Base-by-base conservation (phyloP, 371 early-diverging fungal genomes). In the Amoeboaphelidium protococcarum region DNA sequence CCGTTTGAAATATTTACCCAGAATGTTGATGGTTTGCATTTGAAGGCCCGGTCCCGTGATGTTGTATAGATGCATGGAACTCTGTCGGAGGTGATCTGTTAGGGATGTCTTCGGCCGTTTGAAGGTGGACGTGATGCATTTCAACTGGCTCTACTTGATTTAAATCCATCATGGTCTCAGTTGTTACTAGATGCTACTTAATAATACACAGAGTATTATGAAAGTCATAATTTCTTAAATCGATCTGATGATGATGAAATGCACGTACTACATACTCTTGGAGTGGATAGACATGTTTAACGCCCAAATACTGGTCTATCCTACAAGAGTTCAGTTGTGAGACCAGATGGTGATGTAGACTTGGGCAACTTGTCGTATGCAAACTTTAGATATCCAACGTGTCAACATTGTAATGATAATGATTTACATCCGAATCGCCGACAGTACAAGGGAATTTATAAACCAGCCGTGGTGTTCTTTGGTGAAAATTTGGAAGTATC, bases 311-410 rank as follows among this genome's bases (percentile, higher is more conserved):
- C 62, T 54, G 21, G 52, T 53, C 23, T 22, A 37, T 25, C 10
- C 37, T 10, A 10, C 37, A 31, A 16, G 6, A 44, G 45, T 13
- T 26, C 68, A 0, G 58, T 62, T n/a, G 67, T 75, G 26, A 76
- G 78, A 43, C 87, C 91, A 4, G 91, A 90, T 57, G 88, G 88
- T 25, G 88, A 90, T 58, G 74, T 79, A 0, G 81, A 84, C 19
- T 54, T 79, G 69, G 25, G 60, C 66, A 41, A 37, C 2, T 54
- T 50, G 54, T 54, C 61, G 3, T 84, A 78, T 54, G 58, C 60
- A 23, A 51, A 63, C 23, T 87, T 85, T 49, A 54, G 64, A 26
- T 79, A 82, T 24, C 82, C 85, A 3, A 56, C 58, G 1, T 90
- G 91, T 51, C 46, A 42, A 2, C 41, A 49, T 3, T 90, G 91